Conservation (phyloP, 2,329 filamentous ascomycete genomes). For the Aspergillus luchuensis region DNA sequence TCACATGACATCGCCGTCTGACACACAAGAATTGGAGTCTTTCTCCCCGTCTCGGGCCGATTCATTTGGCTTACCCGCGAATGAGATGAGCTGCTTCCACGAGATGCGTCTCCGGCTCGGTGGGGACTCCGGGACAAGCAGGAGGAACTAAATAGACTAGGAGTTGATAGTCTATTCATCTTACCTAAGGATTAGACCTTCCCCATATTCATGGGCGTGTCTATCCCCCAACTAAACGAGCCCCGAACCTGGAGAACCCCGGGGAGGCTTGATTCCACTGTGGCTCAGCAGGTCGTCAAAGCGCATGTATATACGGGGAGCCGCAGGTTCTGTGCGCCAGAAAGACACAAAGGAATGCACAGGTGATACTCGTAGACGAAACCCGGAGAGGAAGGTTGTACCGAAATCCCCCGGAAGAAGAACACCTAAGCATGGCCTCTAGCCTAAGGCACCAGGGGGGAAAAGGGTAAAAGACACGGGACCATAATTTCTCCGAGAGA, state of each 20-base stretch:
- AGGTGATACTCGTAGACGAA: not conserved
- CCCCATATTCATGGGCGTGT: not conserved
- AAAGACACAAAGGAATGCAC: not conserved
- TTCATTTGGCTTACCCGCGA: not conserved
- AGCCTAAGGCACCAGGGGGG: not conserved
- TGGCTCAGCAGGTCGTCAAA: not conserved
- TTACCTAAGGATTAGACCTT: conserved; percentile 7
- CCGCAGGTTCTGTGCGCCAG: not conserved
- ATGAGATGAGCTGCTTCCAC: conserved; percentile 1
- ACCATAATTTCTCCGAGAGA: not conserved
- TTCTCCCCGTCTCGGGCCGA: conserved; percentile 6
- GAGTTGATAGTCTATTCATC: not conserved
- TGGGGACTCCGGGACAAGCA: conserved; percentile 4
- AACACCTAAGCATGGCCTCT: not conserved
- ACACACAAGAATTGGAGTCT: conserved; percentile 4
- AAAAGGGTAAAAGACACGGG: not conserved
- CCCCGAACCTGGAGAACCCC: not conserved
- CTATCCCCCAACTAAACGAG: not conserved
- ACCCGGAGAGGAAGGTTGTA: not conserved
- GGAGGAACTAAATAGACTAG: not conserved
- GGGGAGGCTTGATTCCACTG: not conserved
- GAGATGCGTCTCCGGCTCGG: conserved; percentile 3
- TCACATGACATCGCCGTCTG: conserved; percentile 9
- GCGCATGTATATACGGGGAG: not conserved
- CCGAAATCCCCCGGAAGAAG: not conserved